Percentiles rank a stretch among this genome's conserved stretches.
Conservation (phyloP, 495 filamentous ascomycete genomes). For the Podospora australis region DNA sequence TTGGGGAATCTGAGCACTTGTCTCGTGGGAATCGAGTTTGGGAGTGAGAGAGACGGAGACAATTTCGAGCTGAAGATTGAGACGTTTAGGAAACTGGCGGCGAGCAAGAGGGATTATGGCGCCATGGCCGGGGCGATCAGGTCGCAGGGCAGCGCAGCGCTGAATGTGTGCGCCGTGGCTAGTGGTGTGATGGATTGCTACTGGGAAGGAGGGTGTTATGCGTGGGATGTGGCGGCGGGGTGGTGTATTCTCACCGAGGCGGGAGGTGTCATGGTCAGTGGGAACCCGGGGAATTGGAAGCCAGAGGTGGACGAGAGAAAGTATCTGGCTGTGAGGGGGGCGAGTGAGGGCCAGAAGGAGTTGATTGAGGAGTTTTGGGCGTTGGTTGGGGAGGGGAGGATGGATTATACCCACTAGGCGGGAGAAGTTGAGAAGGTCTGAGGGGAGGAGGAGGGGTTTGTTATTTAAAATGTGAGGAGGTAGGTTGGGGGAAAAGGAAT, state of each 20-base stretch:
- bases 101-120: constrained; percentile 57
- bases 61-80: constrained; percentile 69
- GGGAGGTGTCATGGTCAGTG: constrained; percentile 72
- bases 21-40: constrained; percentile 74
- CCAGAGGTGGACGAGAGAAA: constrained; percentile 65
- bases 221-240: constrained; percentile 88
- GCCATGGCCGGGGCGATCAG: constrained; percentile 79
- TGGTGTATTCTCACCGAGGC: constrained; percentile 86
- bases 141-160: constrained; percentile 68
- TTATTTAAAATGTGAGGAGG: neutral
- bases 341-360: constrained; percentile 60
- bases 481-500: neutral
- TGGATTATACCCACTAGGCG: constrained; percentile 47
- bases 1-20: constrained; percentile 53
- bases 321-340: constrained; percentile 71
- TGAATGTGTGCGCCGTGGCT: constrained; percentile 80
- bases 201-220: constrained; percentile 94
- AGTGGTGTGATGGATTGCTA: constrained; percentile 73
- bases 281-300: constrained; percentile 73
- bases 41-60: constrained; percentile 60
- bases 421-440: no score
- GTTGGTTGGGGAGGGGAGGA: constrained; percentile 25
- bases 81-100: constrained; percentile 63
- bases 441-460: no score
- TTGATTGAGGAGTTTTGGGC: constrained; percentile 80